phyloP scores from a whole-genome alignment of 2,329 filamentous ascomycete genomes.

The Cryphonectria parasitica region DNA sequence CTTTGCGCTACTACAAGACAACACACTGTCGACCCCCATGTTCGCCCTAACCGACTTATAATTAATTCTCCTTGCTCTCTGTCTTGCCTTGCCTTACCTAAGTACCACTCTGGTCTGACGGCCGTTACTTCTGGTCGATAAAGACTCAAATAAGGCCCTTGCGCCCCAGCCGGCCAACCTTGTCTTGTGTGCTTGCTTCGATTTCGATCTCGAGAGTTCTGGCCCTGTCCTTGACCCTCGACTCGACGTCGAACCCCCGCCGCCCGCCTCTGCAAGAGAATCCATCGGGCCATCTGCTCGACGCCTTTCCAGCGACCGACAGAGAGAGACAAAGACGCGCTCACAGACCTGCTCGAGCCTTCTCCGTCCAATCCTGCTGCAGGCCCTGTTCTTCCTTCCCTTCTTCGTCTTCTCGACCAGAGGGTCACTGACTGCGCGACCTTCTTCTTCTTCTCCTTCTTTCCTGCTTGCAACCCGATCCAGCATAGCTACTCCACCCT shows the following conservation, averaged over 20 bases:
- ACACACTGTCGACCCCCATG: conserved; percentile 6
- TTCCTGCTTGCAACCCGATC: conserved; percentile 7
- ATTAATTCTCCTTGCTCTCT: conserved; percentile 6
- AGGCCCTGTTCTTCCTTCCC: conserved; percentile 1
- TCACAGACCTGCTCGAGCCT: no score
- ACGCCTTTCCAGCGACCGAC: neutral
- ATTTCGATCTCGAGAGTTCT: conserved; percentile 18
- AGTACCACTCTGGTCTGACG: neutral
- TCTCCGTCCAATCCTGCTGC: neutral
- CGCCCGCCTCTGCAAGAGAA: conserved; percentile 1
- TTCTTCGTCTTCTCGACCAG: conserved; percentile 6
- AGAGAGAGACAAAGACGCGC: neutral
- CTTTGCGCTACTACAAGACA: conserved; percentile 20
- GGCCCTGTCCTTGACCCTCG: conserved; percentile 10
- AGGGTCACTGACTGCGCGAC: conserved; percentile 11
- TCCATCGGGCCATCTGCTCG: conserved; percentile 5
- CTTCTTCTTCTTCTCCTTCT: neutral
- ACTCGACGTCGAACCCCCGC: conserved; percentile 1
- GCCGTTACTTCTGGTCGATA: conserved; percentile 21
- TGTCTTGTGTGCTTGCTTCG: conserved; percentile 21
- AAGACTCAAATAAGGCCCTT: conserved; percentile 29
- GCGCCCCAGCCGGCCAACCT: conserved; percentile 18
- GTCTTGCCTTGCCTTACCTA: neutral
- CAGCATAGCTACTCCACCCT: conserved; percentile 16
- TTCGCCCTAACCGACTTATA: conserved; percentile 15